Base-by-base conservation (phyloP, 768 basidiomycete species). In the Lactarius vividus region DNA sequence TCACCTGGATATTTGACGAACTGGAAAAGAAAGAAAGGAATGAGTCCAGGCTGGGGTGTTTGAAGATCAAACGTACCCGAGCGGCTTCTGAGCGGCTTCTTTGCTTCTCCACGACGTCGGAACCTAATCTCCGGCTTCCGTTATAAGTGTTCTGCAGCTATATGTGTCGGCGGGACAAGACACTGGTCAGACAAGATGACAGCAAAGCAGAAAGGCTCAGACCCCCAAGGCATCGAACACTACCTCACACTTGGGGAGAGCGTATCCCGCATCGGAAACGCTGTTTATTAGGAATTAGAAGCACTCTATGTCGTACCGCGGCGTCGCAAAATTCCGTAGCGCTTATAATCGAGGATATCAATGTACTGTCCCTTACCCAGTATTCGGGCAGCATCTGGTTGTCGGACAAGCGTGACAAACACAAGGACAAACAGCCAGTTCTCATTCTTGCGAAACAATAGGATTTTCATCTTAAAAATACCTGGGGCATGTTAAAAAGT, bases 51-150 rank as follows among this genome's bases (percentile, higher is more conserved):
- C 37, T 53, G 44, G 63, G 49, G 55, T 7, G 10, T 26, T 28
- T 53, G 31, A 63, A 9, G 55, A n/a, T 42, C 49, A 56, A 55
- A 60, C 77, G 65, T 57, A 88, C 89, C 83, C n/a, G n/a, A n/a
- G n/a, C n/a, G n/a, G n/a, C n/a, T n/a, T n/a, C n/a, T 96, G 94
- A 7, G 89, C 89, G 20, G 89, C 83, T 10, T 84, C 82, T 74
- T 88, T 92, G 20, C 80, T 78, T 75, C 82, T 87, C 95, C 95
- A 98, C 1, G 91, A 91, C 1, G 83, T 84, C 0, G 91, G 88
- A 0, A 83, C 77, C 95, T 94, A 96, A 5, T 68, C n/a, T 29
- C 31, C 53, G 33, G 62, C 16, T 28, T 15, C 54, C 62, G 57
- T 63, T 15, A 13, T 54, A 4, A 46, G 28, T 29, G 13, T 31